Conservation (phyloP, 2,329 filamentous ascomycete genomes). For the Phoma herbarum region DNA sequence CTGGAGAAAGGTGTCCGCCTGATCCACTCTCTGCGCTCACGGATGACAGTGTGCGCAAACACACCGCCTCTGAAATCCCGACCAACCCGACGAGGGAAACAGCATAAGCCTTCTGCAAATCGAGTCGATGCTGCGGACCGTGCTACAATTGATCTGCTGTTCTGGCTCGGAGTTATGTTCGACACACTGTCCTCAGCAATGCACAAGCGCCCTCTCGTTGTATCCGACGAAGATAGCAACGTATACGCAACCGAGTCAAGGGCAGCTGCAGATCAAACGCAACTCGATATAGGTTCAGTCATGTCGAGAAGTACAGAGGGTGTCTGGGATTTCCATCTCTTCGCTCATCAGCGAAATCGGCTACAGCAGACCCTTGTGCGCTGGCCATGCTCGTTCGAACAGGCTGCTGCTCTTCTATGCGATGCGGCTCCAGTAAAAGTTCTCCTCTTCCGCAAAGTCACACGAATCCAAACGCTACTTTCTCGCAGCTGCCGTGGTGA, state of each 20-base stretch:
- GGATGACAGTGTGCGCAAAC: conserved; percentile 37
- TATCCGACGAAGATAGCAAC: conserved; percentile 59
- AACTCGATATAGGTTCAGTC: conserved; percentile 4
- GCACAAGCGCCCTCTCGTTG: conserved; percentile 56
- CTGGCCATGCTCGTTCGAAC: conserved; percentile 66
- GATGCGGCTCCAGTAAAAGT: conserved; percentile 67
- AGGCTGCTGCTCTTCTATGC: conserved; percentile 60
- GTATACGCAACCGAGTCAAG: conserved; percentile 35
- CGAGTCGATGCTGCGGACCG: conserved; percentile 48
- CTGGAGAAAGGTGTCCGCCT: conserved; percentile 54
- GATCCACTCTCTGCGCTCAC: conserved; percentile 49
- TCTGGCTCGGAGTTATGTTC: conserved; percentile 68
- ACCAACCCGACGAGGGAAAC: conserved; percentile 22
- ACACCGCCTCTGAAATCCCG: conserved; percentile 22
- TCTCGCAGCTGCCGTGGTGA: conserved; percentile 51
- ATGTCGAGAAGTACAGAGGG: conserved; percentile 15
- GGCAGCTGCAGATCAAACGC: conserved; percentile 9
- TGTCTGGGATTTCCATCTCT: conserved; percentile 53
- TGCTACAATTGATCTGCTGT: conserved; percentile 62
- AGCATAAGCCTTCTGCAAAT: conserved; percentile 25
- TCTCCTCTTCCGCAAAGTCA: conserved; percentile 65
- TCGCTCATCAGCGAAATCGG: conserved; percentile 43
- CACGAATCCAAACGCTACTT: conserved; percentile 63
- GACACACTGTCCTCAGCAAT: conserved; percentile 66
- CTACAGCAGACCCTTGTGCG: conserved; percentile 39